These are phyloP conservation scores for Alternaria gaisen DNA, from an alignment of 2,329 filamentous ascomycete genomes.

Conservation along the genomic window DNA sequence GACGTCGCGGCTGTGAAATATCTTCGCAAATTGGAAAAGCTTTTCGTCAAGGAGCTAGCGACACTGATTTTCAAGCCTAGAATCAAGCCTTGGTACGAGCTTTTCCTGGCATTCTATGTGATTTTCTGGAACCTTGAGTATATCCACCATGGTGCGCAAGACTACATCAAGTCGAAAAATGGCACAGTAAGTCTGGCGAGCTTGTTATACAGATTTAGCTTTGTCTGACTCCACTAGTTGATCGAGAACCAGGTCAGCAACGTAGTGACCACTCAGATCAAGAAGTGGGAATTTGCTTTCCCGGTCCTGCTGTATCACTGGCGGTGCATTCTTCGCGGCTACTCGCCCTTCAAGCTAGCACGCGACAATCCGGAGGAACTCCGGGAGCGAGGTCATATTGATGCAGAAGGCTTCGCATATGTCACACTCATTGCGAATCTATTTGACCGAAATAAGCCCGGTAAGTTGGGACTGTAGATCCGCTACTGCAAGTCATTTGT, in stretches of 20 bases:
- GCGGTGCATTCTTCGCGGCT: constrained; percentile 43
- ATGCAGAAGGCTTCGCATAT: constrained; percentile 43
- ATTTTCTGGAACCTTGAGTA: constrained; percentile 50
- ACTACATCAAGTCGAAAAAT: constrained; percentile 47
- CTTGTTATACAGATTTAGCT: background rate
- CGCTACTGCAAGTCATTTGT: constrained; percentile 13
- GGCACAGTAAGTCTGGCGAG: constrained; percentile 43
- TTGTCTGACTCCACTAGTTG: constrained; percentile 34
- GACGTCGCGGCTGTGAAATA: constrained; percentile 49
- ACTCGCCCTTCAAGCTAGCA: constrained; percentile 45
- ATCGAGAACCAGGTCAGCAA: constrained; percentile 45
- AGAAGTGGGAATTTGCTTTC: constrained; percentile 48
- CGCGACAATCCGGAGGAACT: constrained; percentile 48
- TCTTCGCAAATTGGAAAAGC: constrained; percentile 40
- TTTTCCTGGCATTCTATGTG: constrained; percentile 48
- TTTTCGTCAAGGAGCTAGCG: constrained; percentile 41
- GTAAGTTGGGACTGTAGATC: constrained; percentile 28
- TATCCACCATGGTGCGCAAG: constrained; percentile 44
- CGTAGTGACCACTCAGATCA: constrained; percentile 45
- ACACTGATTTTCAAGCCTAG: constrained; percentile 43
- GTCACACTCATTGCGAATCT: constrained; percentile 37
- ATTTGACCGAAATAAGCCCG: constrained; percentile 35
- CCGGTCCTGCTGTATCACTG: constrained; percentile 46
- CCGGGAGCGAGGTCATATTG: constrained; percentile 39
- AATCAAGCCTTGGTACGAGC: constrained; percentile 51